Evolutionary conservation across 2,329 filamentous ascomycete genomes (phyloP).

Genomic region (Fusarium keratoplasticum): DNA sequence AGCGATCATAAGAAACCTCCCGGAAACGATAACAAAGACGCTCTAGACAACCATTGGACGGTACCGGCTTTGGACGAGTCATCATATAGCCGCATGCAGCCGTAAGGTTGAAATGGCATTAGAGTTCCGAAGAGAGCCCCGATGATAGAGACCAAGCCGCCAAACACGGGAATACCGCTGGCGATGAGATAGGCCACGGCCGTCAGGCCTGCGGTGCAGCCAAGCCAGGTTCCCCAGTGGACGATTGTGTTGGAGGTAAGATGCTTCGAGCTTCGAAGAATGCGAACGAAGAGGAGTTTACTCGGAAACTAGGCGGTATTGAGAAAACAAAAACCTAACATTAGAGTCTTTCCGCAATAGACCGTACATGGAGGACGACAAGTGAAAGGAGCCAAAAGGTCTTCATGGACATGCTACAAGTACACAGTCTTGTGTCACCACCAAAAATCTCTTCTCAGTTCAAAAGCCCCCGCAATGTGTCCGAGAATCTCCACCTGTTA

Average conservation of each 20-base stretch:
- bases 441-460: not conserved
- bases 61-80: not conserved
- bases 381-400: not conserved
- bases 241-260: not conserved
- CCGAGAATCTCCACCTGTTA: not conserved
- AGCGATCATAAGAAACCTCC: not conserved
- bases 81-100: not conserved
- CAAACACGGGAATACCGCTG: not conserved
- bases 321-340: not conserved
- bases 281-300: not conserved
- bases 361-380: not conserved
- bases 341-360: not conserved
- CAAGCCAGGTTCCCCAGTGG: not conserved
- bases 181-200: not conserved
- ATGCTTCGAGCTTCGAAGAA: not conserved
- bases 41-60: not conserved
- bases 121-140: not conserved
- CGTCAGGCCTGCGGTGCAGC: not conserved
- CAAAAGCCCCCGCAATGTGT: not conserved
- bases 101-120: not conserved
- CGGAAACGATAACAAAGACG: not conserved
- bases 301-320: not conserved
- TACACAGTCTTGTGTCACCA: not conserved
- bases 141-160: not conserved
- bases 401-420: not conserved